Conservation (phyloP, 495 filamentous ascomycete species). For the Bathelium albidoporum region DNA sequence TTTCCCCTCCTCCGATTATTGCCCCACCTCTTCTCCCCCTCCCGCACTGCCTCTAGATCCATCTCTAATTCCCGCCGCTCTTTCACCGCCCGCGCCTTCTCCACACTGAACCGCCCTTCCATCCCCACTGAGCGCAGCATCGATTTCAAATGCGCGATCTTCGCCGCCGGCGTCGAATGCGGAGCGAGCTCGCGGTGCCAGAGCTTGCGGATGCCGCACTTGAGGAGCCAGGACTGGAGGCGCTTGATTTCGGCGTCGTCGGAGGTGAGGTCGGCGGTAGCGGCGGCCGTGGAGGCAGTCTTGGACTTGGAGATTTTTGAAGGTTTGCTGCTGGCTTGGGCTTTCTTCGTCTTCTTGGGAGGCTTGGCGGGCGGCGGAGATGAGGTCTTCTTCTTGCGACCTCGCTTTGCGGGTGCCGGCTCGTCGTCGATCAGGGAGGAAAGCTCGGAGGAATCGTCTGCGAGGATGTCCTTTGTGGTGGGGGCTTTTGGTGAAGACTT, state of each 20-base stretch:
- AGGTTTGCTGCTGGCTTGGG: too few species aligned
- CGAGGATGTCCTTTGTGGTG: slow-evolving; percentile 10
- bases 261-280: slow-evolving; percentile 43
- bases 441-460: slow-evolving; percentile 58
- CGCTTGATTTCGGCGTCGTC: slow-evolving; percentile 77
- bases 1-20: too few species aligned
- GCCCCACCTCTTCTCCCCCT: slow-evolving; percentile 72
- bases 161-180: slow-evolving; percentile 62
- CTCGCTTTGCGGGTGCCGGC: slow-evolving; percentile 43
- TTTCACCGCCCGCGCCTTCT: slow-evolving; percentile 76
- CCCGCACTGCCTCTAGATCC: slow-evolving; percentile 72
- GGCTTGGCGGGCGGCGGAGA: slow-evolving; percentile 20
- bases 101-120: slow-evolving; percentile 71
- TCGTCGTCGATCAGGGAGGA: slow-evolving; percentile 66
- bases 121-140: slow-evolving; percentile 78
- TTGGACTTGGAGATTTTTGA: slow-evolving; percentile 16
- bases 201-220: slow-evolving; percentile 89
- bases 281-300: slow-evolving; percentile 32
- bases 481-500: slow-evolving; percentile 20
- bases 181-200: slow-evolving; percentile 76
- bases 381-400: slow-evolving; percentile 28
- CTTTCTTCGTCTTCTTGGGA: slow-evolving; percentile 7
- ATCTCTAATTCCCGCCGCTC: slow-evolving; percentile 69
- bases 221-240: slow-evolving; percentile 77
- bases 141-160: slow-evolving; percentile 68